Evolutionary conservation across 163 green algal species (phyloP), one percentile per base, ranked within the genome.

Genomic region (Chlorella variabilis): DNA sequence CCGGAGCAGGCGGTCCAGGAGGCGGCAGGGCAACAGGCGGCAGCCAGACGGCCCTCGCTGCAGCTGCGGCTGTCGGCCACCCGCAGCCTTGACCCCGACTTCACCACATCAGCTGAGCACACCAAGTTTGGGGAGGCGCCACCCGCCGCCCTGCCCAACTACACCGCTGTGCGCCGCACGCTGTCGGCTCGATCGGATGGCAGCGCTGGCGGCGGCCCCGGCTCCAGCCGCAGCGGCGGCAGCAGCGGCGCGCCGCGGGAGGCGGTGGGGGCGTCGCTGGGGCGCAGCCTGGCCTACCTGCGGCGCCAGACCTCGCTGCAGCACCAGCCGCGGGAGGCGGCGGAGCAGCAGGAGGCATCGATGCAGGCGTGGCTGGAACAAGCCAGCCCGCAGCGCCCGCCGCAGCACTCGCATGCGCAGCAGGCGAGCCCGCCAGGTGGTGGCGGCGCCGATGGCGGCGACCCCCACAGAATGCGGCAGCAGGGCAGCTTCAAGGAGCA

Each of bases 11-110:
- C 20, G 34, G 11, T 29, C 6, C 29, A 4, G 29, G 13, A 38
- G 2, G 34, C 11, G 20, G 25, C 23, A 4, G 38, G 4, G 66
- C 23, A 56, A 11, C 34, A 51, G 63, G 33, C 38, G 17, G n/a
- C 45, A 13, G 2, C 23, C 31, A 15, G 9, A n/a, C 54, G 49
- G 2, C 71, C 71, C 4, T 21, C 31, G 48, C 71, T 78, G 49
- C 71, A 78, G 71, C 49, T 78, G 45, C 56, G 56, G 8, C 34
- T 78, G 49, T 67, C 71, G 25, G 49, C 71, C 49, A 67, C 45
- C 71, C 71, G 71, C 49, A 78, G 71, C 71, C 23, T 78, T 33
- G 71, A 78, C 33, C 49, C 71, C 17, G 71, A 67, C 13, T 78
- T 78, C 51, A 68, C 51, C 1, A 56, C 51, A 0, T 78, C 71